These are phyloP conservation scores for Cercospora zeina DNA, from an alignment of 2,329 filamentous ascomycete genomes.

Conservation along the genomic window DNA sequence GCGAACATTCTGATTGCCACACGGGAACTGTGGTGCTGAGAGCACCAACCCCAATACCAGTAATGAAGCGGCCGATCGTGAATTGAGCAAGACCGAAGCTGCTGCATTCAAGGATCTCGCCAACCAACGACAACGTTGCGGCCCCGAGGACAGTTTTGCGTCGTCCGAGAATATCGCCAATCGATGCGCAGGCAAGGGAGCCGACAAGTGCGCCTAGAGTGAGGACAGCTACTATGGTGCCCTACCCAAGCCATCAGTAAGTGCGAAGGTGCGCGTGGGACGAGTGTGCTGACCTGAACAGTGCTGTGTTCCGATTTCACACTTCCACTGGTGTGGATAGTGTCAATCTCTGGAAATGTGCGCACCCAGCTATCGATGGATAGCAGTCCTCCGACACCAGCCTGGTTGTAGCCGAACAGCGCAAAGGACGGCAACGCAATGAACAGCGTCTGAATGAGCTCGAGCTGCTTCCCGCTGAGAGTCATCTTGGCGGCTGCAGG, in stretches of 20 bases:
- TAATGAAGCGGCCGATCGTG: slow-evolving; percentile 49
- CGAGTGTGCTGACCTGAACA: slow-evolving; percentile 38
- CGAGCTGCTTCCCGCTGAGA: slow-evolving; percentile 30
- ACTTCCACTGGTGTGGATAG: slow-evolving; percentile 43
- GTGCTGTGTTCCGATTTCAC: slow-evolving; percentile 49
- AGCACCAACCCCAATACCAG: slow-evolving; percentile 48
- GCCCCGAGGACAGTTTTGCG: slow-evolving; percentile 49
- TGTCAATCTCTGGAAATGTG: slow-evolving; percentile 54
- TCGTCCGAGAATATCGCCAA: slow-evolving; percentile 51
- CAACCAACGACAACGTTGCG: slow-evolving; percentile 46
- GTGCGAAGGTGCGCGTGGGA: neutral
- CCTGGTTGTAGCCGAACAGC: slow-evolving; percentile 56
- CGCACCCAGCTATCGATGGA: slow-evolving; percentile 45
- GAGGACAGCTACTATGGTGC: slow-evolving; percentile 48
- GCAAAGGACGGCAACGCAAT: slow-evolving; percentile 49
- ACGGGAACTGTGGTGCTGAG: slow-evolving; percentile 50
- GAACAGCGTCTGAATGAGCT: slow-evolving; percentile 39
- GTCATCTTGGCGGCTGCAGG: slow-evolving; percentile 23
- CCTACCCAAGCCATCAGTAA: slow-evolving; percentile 24
- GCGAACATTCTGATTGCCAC: slow-evolving; percentile 49
- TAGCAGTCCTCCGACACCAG: slow-evolving; percentile 52
- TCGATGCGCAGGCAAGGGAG: slow-evolving; percentile 48
- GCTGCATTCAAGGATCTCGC: slow-evolving; percentile 48
- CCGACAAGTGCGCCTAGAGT: slow-evolving; percentile 52
- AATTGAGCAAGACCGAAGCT: slow-evolving; percentile 52